These are phyloP conservation scores for Paraphoma chrysanthemicola DNA, from an alignment of 2,329 filamentous ascomycete genomes.

Conservation along the genomic window DNA sequence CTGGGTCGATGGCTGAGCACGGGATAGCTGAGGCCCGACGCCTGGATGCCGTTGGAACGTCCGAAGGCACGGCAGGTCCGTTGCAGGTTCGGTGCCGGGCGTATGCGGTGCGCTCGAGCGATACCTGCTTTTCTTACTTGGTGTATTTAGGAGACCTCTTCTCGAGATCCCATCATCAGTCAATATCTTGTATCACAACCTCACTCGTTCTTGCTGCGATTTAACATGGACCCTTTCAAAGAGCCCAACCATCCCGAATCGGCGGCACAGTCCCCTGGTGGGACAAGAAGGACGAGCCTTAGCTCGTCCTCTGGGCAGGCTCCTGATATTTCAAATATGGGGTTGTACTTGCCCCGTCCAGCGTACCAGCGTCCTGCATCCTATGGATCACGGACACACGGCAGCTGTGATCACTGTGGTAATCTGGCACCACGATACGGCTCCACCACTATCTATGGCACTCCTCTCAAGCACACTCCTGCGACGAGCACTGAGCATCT, in stretches of 20 bases:
- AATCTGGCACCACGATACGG: conserved; percentile 8
- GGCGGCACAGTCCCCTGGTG: background rate
- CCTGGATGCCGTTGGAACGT: background rate
- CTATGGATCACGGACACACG: conserved; percentile 5
- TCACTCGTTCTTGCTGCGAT: background rate
- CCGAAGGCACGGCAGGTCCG: background rate
- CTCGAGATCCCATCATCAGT: background rate
- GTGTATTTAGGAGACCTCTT: background rate
- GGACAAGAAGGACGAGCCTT: background rate
- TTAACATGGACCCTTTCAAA: background rate
- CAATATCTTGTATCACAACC: background rate
- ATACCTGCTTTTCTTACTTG: background rate
- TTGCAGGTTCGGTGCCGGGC: background rate
- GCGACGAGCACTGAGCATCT: conserved; percentile 6
- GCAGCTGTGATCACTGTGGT: conserved; percentile 8
- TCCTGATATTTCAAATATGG: background rate
- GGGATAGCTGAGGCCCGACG: background rate
- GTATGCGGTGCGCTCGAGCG: background rate
- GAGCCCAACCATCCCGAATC: background rate
- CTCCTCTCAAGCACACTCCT: conserved; percentile 7
- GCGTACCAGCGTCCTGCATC: conserved; percentile 8
- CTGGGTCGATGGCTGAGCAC: background rate
- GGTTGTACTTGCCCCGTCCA: conserved; percentile 2
- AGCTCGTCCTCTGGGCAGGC: background rate
- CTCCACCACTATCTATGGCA: conserved; percentile 9